phyloP scores from a whole-genome alignment of 306 rosid species.

The Vigna trinervia region DNA sequence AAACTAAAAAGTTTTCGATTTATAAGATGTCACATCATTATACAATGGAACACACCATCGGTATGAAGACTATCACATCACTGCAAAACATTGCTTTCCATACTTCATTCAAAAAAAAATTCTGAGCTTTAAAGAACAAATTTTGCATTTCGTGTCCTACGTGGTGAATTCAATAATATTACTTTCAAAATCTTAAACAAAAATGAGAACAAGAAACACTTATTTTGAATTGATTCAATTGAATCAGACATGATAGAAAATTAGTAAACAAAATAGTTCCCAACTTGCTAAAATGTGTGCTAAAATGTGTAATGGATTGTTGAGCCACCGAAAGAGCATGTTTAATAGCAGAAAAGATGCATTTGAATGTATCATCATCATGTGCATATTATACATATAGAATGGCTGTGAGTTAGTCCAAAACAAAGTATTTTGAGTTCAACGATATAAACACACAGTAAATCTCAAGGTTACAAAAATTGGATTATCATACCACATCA shows the following conservation, averaged over 20 bases:
- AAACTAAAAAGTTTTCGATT: slow-evolving; percentile 1
- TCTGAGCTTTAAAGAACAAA: slow-evolving; percentile 8
- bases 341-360: slow-evolving; percentile 5
- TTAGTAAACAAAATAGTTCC: slow-evolving; percentile 18
- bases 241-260: slow-evolving; percentile 24
- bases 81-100: slow-evolving; percentile 18
- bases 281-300: slow-evolving; percentile 12
- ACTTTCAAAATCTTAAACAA: slow-evolving; percentile 27
- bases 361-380: slow-evolving; percentile 35
- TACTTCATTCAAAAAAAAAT: slow-evolving; percentile 28
- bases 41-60: neutral
- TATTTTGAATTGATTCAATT: slow-evolving; percentile 5
- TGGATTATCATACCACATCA: slow-evolving; percentile 79
- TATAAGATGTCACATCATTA: slow-evolving; percentile 7
- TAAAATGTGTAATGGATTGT: slow-evolving; percentile 8
- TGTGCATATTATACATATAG: slow-evolving; percentile 6
- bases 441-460: slow-evolving; percentile 15
- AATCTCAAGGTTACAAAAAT: slow-evolving; percentile 29
- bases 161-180: neutral
- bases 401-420: neutral
- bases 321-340: slow-evolving; percentile 29
- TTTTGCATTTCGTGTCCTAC: slow-evolving; percentile 13
- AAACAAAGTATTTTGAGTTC: neutral
- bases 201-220: slow-evolving; percentile 29
- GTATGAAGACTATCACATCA: slow-evolving; percentile 10